A percentile compares a stretch with the other conserved stretches of the same genome.
These are phyloP conservation scores for Boletellus emodensis DNA, from an alignment of 768 basidiomycete genomes.

Conservation along the genomic window DNA sequence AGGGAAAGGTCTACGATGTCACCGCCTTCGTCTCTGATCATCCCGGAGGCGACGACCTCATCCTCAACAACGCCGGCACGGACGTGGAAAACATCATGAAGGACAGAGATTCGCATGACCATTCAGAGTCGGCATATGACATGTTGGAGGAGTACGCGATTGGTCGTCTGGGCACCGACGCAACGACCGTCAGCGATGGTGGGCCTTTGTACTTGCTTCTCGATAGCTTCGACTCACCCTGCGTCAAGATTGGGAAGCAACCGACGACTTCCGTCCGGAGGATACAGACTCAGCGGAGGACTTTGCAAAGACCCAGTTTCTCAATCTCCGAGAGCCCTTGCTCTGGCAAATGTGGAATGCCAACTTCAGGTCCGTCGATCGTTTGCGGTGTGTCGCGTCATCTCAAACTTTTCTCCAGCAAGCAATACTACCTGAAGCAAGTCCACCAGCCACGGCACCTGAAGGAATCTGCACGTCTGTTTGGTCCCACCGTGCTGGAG, in stretches of 20 bases:
- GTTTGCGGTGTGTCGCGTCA: not conserved
- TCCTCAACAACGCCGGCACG: constrained; percentile 78
- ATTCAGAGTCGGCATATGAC: constrained; percentile 86
- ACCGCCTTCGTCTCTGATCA: constrained; percentile 82
- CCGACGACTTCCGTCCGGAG: constrained; percentile 89
- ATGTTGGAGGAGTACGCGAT: constrained; percentile 87
- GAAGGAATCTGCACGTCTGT: constrained; percentile 78
- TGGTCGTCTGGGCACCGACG: constrained; percentile 75
- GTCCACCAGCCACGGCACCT: constrained; percentile 95
- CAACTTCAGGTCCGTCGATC: constrained; percentile 66
- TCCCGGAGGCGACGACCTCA: constrained; percentile 91
- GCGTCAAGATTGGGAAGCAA: constrained; percentile 76
- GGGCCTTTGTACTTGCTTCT: constrained; percentile 24
- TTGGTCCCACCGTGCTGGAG: constrained; percentile 80
- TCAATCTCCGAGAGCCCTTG: constrained; percentile 85
- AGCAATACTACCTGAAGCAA: constrained; percentile 93
- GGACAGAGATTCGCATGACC: constrained; percentile 76
- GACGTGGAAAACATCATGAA: constrained; percentile 82
- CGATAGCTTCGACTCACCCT: constrained; percentile 7
- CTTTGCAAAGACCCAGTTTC: constrained; percentile 84
- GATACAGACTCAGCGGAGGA: constrained; percentile 79
- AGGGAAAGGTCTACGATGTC: constrained; percentile 87
- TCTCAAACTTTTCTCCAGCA: constrained; percentile 43
- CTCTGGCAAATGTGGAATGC: constrained; percentile 82
- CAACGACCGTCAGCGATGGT: constrained; percentile 78